Percentiles rank a stretch among this genome's conserved stretches.
These are phyloP conservation scores for Lineolata rhizophorae DNA, from an alignment of 495 filamentous ascomycete genomes.

Conservation along the genomic window DNA sequence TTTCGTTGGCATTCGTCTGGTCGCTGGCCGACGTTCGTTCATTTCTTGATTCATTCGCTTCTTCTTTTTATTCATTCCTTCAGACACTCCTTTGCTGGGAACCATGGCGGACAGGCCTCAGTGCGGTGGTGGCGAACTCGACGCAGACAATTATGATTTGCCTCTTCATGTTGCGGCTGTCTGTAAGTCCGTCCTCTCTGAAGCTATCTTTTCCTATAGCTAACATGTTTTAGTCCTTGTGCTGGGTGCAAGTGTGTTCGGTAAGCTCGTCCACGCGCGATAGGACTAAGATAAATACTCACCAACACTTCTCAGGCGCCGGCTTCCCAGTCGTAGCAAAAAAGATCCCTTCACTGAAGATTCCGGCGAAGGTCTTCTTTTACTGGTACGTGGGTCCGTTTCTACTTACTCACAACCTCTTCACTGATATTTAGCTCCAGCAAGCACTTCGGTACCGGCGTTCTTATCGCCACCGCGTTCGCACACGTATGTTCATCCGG, in stretches of 20 bases:
- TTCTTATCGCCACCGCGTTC: constrained; percentile 13
- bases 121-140: constrained; percentile 23
- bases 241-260: constrained; percentile 7
- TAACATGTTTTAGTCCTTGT: constrained; percentile 15
- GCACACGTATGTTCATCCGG: constrained; percentile 10
- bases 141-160: constrained; percentile 21
- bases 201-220: not conserved
- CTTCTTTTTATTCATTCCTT: too few relatives aligned
- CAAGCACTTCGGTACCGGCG: constrained; percentile 18
- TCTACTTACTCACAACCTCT: too few relatives aligned
- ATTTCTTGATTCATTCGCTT: too few relatives aligned
- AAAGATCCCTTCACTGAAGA: constrained; percentile 30
- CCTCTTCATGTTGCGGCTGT: constrained; percentile 24
- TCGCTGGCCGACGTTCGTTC: too few relatives aligned
- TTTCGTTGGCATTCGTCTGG: not conserved
- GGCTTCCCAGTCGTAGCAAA: constrained; percentile 29
- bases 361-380: constrained; percentile 30
- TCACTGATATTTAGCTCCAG: too few relatives aligned
- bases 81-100: too few relatives aligned
- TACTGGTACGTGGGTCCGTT: too few relatives aligned
- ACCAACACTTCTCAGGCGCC: not conserved
- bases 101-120: constrained; percentile 24
- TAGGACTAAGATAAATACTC: not conserved
- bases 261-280: constrained; percentile 2
- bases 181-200: constrained; percentile 19